Conservation (phyloP, 2,329 filamentous ascomycete species). For the Plenodomus lindquistii region DNA sequence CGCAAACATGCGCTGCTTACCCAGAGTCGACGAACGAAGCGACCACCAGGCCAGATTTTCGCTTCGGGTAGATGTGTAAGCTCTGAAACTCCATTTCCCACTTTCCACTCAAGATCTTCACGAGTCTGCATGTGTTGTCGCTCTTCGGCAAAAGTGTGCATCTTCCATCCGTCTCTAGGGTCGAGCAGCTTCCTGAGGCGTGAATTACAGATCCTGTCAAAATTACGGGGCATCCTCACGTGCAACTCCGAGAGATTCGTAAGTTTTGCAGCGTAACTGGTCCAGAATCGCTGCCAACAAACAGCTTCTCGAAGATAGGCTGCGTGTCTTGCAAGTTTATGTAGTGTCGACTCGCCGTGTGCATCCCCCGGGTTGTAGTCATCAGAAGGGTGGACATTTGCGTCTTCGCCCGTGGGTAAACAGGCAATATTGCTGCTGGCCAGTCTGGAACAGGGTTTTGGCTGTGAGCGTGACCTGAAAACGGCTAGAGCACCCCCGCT, state of each 20-base stretch:
- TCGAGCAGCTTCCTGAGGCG: constrained; percentile 21
- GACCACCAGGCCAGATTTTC: constrained; percentile 17
- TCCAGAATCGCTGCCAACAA: constrained; percentile 34
- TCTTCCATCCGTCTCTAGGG: constrained; percentile 17
- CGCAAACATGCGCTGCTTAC: constrained; percentile 3
- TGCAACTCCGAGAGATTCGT: constrained; percentile 15
- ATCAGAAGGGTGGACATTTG: constrained; percentile 2
- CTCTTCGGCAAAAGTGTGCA: constrained; percentile 22
- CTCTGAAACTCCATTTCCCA: neutral
- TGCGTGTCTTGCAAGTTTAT: constrained; percentile 18
- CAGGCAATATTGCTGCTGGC: constrained; percentile 5
- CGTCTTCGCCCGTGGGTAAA: constrained; percentile 19
- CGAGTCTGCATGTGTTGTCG: constrained; percentile 20
- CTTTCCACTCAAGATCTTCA: constrained; percentile 10
- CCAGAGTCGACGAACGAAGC: constrained; percentile 20
- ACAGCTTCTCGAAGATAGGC: constrained; percentile 26
- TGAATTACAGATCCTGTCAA: constrained; percentile 21
- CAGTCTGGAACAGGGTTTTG: constrained; percentile 2
- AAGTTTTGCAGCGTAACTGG: constrained; percentile 17
- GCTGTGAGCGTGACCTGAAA: neutral
- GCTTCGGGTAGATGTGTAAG: constrained; percentile 3
- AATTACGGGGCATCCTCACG: constrained; percentile 27
- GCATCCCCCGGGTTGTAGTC: constrained; percentile 1
- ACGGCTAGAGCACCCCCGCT: neutral
- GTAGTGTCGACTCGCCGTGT: constrained; percentile 1